Percentiles rank a stretch among this genome's conserved stretches.
Conservation (phyloP, 495 filamentous ascomycete species). For the Annulohypoxylon maeteangense region DNA sequence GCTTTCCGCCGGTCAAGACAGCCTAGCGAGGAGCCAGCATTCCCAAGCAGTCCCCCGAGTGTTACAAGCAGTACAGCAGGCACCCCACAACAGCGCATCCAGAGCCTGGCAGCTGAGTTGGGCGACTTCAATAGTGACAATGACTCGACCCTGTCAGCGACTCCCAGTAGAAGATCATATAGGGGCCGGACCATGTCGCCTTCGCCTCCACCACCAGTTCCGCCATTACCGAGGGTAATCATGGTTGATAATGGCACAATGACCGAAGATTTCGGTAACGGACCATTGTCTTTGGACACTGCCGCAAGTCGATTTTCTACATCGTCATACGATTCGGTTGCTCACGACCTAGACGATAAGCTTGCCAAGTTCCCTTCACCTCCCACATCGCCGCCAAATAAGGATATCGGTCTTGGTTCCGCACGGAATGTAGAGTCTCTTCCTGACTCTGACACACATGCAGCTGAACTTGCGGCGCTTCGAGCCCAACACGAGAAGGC, state of each 20-base stretch:
- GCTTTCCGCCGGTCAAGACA: constrained; percentile 70
- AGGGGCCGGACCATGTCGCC: constrained; percentile 61
- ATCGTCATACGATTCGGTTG: constrained; percentile 53
- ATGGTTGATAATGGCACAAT: constrained; percentile 89
- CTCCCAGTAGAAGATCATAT: constrained; percentile 59
- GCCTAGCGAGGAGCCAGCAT: constrained; percentile 68
- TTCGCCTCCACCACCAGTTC: constrained; percentile 64
- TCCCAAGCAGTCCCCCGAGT: constrained; percentile 65
- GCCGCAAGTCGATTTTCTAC: constrained; percentile 43
- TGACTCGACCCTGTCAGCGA: constrained; percentile 60
- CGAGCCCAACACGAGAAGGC: constrained; percentile 59
- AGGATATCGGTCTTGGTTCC: constrained; percentile 25
- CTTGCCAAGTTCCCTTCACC: constrained; percentile 60
- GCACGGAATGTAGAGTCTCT: constrained; percentile 50
- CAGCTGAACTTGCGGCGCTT: constrained; percentile 38
- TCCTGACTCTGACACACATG: constrained; percentile 43
- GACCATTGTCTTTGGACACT: constrained; percentile 55
- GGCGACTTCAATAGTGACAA: constrained; percentile 77
- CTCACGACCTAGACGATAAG: constrained; percentile 57
- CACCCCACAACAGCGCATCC: constrained; percentile 66
- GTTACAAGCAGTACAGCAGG: constrained; percentile 60
- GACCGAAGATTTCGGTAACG: constrained; percentile 71
- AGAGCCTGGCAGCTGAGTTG: constrained; percentile 92
- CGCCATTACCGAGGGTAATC: constrained; percentile 59
- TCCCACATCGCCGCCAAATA: constrained; percentile 49